Percentiles rank a stretch among this genome's conserved stretches.
These are phyloP conservation scores for Yarrowia bubula DNA, from an alignment of 805 yeast species.

Conservation along the genomic window DNA sequence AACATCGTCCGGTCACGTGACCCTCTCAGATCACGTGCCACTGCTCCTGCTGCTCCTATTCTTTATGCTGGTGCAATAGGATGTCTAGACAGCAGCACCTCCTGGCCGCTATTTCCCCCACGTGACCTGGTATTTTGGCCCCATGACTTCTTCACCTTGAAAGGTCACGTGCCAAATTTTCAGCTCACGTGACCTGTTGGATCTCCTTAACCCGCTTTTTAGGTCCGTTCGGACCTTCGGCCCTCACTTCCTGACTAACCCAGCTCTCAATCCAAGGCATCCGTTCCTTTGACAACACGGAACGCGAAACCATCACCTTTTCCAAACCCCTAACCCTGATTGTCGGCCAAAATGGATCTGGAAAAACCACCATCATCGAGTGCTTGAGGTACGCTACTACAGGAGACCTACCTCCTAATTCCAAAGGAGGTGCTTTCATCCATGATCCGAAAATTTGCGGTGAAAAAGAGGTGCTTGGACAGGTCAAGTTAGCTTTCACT, in stretches of 20 bases:
- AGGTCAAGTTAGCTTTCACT: conserved; percentile 81
- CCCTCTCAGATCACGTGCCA: too few species aligned
- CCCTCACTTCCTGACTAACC: background rate
- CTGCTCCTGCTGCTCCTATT: too few species aligned
- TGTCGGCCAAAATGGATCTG: conserved; percentile 95
- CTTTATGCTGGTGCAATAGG: too few species aligned
- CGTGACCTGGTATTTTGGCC: too few species aligned
- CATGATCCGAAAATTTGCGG: conserved; percentile 78
- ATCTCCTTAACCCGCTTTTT: too few species aligned
- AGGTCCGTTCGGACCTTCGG: too few species aligned
- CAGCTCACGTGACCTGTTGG: background rate
- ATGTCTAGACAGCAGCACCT: too few species aligned
- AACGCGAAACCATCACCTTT: conserved; percentile 82
- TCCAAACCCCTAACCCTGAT: conserved; percentile 87
- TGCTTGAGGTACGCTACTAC: conserved; percentile 92
- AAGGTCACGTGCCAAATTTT: too few species aligned
- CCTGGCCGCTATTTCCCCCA: too few species aligned
- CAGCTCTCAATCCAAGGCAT: conserved; percentile 80
- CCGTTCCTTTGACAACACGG: conserved; percentile 84
- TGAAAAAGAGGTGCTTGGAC: conserved; percentile 78
- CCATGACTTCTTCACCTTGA: too few species aligned
- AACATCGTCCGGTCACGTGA: too few species aligned
- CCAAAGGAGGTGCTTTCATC: conserved; percentile 93
- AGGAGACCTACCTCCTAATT: conserved; percentile 92
- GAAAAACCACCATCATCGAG: conserved; percentile 94